Evolutionary conservation across 2,329 filamentous ascomycete species (phyloP), one percentile per base, ranked within the genome.

Genomic region (Colletotrichum siamense): DNA sequence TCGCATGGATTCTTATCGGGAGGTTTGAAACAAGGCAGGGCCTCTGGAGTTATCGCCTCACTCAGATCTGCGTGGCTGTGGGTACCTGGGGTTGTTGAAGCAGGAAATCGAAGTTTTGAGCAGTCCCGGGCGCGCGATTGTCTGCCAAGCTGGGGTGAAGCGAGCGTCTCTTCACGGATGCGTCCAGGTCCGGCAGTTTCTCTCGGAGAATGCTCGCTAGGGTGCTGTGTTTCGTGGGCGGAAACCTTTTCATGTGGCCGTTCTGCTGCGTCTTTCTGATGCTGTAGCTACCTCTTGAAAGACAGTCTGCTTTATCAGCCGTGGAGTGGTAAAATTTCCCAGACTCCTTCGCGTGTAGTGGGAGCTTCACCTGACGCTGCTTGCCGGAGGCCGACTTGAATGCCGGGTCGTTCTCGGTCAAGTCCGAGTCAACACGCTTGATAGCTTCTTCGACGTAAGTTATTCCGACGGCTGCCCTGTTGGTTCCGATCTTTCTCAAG

Each of bases 311-410:
- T 57, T 57, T 6, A 26, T 18, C 22, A 57, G 12, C 52, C 12
- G 12, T 6, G 10, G 24, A 12, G 6, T 26, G 4, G 12, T 26
- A 26, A n/a, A n/a, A 0, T 18, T 26, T 16, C 4, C 6, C 12
- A 16, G 22, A 57, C 49, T 4, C n/a, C 4, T 26, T 57, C 2
- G 22, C 22, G 12, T 57, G 52, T 57, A 6, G 22, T 57, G 22
- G 22, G 22, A 18, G 52, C 52, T 57, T 57, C 52, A 15, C 52
- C 22, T 3, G 52, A 26, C 6, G 22, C 7, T 26, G 22, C 12
- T 57, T 15, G 10, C 6, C 6, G 15, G 52, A 57, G 22, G 52
- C 7, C 1, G 12, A 57, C 12, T 8, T 24, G 5, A 24, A 55
- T 24, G 22, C n/a, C 1, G 12, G n/a, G 13, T 55, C 10, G 22